phyloP scores from a whole-genome alignment of 2,329 filamentous ascomycete genomes.

The Trichoderma gracile region DNA sequence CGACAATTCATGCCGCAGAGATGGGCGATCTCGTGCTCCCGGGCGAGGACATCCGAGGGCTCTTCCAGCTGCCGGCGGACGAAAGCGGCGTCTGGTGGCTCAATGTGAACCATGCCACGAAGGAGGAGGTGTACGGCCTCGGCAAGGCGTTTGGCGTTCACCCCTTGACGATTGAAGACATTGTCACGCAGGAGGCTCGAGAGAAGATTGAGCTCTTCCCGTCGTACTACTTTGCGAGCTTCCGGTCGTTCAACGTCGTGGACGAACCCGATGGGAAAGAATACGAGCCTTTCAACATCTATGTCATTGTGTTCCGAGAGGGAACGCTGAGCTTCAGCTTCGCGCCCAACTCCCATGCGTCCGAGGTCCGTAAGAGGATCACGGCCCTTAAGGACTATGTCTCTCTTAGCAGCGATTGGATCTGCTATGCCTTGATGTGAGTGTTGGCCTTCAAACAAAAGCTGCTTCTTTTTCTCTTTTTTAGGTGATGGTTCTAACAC shows the following conservation, averaged over 20 bases:
- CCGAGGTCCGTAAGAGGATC: conserved; percentile 88
- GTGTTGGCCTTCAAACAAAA: conserved; percentile 35
- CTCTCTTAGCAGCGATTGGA: conserved; percentile 93
- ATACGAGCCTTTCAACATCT: conserved; percentile 93
- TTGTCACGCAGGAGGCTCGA: conserved; percentile 89
- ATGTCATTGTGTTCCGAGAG: conserved; percentile 94
- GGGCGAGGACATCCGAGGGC: conserved; percentile 82
- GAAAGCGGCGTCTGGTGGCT: conserved; percentile 97
- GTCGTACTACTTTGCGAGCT: conserved; percentile 97
- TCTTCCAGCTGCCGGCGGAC: conserved; percentile 70
- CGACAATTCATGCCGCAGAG: conserved; percentile 87
- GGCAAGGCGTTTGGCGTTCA: conserved; percentile 96
- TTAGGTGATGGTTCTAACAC: conserved; percentile 31
- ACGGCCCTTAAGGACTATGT: conserved; percentile 92
- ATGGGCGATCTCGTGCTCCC: conserved; percentile 86
- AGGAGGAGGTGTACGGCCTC: conserved; percentile 83
- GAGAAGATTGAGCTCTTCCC: conserved; percentile 99
- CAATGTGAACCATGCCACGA: conserved; percentile 85
- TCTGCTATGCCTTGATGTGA: conserved; percentile 96
- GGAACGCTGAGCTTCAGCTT: conserved; percentile 96
- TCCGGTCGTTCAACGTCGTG: conserved; percentile 84
- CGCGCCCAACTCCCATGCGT: conserved; percentile 79
- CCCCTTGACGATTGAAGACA: conserved; percentile 93
- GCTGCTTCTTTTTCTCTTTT: background rate
- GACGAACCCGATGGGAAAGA: conserved; percentile 78